These are phyloP conservation scores for Pseudonitzschia multistriata DNA, from an alignment of 108 stramenopile species.

Conservation along the genomic window DNA sequence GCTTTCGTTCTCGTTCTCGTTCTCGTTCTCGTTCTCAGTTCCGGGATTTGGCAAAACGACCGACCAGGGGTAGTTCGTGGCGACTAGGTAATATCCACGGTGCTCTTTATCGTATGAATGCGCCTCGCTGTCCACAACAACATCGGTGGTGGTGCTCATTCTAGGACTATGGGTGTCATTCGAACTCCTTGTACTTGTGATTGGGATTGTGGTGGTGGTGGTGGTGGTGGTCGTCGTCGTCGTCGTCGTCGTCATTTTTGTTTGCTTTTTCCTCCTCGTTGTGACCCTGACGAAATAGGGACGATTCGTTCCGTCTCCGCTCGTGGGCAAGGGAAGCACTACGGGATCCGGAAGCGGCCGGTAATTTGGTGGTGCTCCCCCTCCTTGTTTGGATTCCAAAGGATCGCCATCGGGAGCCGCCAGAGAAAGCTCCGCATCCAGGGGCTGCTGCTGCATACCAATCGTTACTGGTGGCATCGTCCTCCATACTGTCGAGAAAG, in stretches of 20 bases:
- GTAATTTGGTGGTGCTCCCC: not conserved
- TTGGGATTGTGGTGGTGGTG: not conserved
- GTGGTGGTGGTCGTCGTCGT: not conserved
- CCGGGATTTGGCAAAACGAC: slow-evolving; percentile 2
- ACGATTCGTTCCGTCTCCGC: not conserved
- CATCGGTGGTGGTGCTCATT: too few species aligned
- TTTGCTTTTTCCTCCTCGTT: not conserved
- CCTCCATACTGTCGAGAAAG: too few species aligned
- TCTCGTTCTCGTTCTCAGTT: not conserved
- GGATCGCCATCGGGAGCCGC: too few species aligned
- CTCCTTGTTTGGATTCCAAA: not conserved
- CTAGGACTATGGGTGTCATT: not conserved
- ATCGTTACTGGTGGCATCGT: too few species aligned
- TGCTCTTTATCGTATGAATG: not conserved
- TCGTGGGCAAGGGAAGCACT: not conserved
- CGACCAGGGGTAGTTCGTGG: slow-evolving; percentile 16
- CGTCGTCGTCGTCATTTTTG: not conserved
- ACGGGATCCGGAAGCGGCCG: not conserved
- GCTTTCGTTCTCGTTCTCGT: not conserved
- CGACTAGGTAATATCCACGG: slow-evolving; percentile 12
- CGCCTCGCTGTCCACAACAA: not conserved
- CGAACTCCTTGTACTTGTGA: not conserved
- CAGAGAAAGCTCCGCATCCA: too few species aligned
- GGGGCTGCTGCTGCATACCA: too few species aligned
- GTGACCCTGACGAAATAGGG: slow-evolving; percentile 14